These are phyloP conservation scores for Rhizopogon vesiculosus DNA, from an alignment of 768 basidiomycete genomes.

Conservation along the genomic window DNA sequence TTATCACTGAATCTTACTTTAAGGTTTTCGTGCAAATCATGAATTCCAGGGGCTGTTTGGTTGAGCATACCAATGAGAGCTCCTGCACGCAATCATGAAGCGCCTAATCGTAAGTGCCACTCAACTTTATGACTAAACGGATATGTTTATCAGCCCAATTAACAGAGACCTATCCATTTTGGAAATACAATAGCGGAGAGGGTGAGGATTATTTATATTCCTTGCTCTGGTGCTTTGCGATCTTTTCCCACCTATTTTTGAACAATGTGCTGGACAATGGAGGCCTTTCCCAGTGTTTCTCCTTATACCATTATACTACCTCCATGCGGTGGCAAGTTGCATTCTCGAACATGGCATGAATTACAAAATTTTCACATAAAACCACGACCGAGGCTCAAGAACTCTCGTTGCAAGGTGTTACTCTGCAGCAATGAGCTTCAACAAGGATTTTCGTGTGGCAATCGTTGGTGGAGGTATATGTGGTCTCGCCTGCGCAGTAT, in stretches of 20 bases:
- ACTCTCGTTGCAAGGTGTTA: no score
- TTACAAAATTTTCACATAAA: background rate
- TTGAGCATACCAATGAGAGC: constrained; percentile 17
- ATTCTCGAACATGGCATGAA: background rate
- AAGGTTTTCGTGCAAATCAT: constrained; percentile 25
- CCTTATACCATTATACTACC: background rate
- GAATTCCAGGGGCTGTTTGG: constrained; percentile 24
- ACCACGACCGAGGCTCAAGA: background rate
- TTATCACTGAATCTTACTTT: constrained; percentile 35
- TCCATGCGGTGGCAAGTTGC: background rate
- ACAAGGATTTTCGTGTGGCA: constrained; percentile 43
- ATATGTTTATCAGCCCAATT: background rate
- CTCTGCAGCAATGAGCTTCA: background rate
- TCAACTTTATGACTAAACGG: background rate
- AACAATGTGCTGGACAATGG: background rate
- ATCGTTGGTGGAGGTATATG: constrained; percentile 55
- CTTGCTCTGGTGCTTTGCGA: no score
- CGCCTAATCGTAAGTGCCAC: background rate
- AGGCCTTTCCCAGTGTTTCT: background rate
- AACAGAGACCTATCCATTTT: background rate
- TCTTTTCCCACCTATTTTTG: background rate
- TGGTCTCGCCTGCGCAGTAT: constrained; percentile 45
- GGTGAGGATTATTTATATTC: no score
- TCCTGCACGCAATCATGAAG: background rate
- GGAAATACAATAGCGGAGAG: background rate